Base-by-base conservation (phyloP, 192 early-diverging fungal species). In the Coemansia reversa region DNA sequence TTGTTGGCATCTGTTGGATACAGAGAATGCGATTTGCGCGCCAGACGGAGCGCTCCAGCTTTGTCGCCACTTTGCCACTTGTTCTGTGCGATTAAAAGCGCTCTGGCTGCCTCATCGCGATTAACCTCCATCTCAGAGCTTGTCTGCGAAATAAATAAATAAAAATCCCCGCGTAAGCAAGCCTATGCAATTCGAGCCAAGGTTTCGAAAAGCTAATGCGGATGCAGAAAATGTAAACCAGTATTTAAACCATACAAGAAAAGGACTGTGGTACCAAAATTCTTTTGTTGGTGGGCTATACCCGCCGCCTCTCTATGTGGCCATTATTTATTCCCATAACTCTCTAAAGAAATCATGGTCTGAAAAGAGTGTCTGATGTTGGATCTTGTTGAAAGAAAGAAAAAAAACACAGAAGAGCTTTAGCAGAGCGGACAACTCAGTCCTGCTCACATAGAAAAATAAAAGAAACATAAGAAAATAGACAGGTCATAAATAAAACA, bases 61-160 rank as follows among this genome's bases (percentile, higher is more conserved):
- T 74, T 81, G 78, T 96, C 91, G 11, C 89, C 91, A 4, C 57
- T 66, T 22, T 66, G 66, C 72, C 84, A 87, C 60, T 93, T 88
- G 16, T 75, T 69, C 60, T 89, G 90, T 8, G 93, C 94, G 66
- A 94, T 90, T 4, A 81, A 56, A 0, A 98, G 72, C 49, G 92
- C 91, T 5, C 90, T 77, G 19, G 79, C 32, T 5, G 96, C 96
- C 66, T 94, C 94, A 66, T 96, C 96, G 63, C 86, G 87, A 77
- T 98, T 98, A 65, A 85, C 85, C 64, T 91, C 89, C 89, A 91
- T 93, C 59, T 48, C 45, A 22, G 42, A 19, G 12, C 29, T 48
- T 4, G 42, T 22, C 14, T 7, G 23, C 39, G 42, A 66, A 20
- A 12, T 54, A 67, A 24, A 67, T n/a, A n/a, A 62, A 71, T n/a